Base-by-base conservation (phyloP, 1,284 basidiomycete species). In the Gastroboletus turbinatus region DNA sequence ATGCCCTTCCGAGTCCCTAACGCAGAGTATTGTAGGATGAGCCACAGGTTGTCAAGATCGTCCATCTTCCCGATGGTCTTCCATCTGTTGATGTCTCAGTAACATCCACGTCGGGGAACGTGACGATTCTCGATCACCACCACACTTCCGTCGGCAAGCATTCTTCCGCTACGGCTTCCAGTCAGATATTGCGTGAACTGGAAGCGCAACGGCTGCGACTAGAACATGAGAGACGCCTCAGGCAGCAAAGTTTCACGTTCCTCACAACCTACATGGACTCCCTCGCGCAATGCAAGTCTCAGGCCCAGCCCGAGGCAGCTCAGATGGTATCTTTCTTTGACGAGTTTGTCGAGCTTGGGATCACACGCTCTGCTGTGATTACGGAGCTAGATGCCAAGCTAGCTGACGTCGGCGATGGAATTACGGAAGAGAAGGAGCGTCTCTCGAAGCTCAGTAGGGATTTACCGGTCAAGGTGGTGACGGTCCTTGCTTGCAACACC, bases 211-310 rank as follows among this genome's bases (percentile, higher is more conserved):
- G 39, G 19, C 27, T 46, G 23, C 56, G 52, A 21, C 52, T 69
- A 9, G 39, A 53, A 45, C 57, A 69, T 16, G 67, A 67, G 39
- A 57, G n/a, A 17, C 49, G 56, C 2, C 33, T 64, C 50, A 66
- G 63, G 46, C 54, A 66, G 38, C 55, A 64, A 29, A 57, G 65
- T 40, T 51, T 66, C 46, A 40, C 45, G 11, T 67, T 69, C 43
- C 53, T 69, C 21, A 60, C 64, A 2, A 69, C 67, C 2, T 68
- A 64, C 33, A 69, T 69, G 62, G 56, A 66, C 36, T 65, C 67
- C 11, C 63, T 66, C 8, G 64, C 67, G 5, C 56, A 67, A 39
- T 65, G 63, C 54, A 60, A 61, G 13, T 46, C 46, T 21, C 23
- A 55, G 0, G 4, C 4, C 9, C 51, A 50, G 9, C 25, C 50